A percentile compares a stretch with the other conserved stretches of the same genome.
phyloP scores from a whole-genome alignment of 306 rosid genomes.

The Quercus cerris region DNA sequence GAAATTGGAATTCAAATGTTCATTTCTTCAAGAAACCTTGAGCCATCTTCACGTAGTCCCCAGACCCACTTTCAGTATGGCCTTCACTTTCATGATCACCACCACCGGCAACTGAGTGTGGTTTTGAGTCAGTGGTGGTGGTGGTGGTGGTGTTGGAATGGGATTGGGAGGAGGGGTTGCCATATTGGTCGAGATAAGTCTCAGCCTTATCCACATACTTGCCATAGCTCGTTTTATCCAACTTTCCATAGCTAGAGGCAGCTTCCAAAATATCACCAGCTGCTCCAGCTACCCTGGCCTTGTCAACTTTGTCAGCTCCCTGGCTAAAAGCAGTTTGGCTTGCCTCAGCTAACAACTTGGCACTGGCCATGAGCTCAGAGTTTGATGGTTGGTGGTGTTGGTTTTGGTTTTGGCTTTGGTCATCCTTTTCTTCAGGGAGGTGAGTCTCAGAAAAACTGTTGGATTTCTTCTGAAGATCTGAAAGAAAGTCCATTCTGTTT shows the following conservation, averaged over 20 bases:
- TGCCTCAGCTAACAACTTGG: slow-evolving; percentile 25
- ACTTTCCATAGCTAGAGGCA: slow-evolving; percentile 17
- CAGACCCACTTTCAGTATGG: neutral
- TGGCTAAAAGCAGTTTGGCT: neutral
- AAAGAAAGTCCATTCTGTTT: too few relatives aligned
- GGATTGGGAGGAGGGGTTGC: neutral
- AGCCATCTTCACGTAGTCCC: slow-evolving; percentile 28
- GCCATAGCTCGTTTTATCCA: slow-evolving; percentile 24
- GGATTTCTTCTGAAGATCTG: too few relatives aligned
- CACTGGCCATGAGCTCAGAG: slow-evolving; percentile 25
- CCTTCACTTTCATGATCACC: neutral
- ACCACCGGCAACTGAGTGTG: neutral
- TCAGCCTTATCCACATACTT: slow-evolving; percentile 21
- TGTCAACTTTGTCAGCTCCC: slow-evolving; percentile 22
- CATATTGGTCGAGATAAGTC: slow-evolving; percentile 21
- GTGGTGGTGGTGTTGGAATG: too few relatives aligned
- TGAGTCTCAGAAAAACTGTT: too few relatives aligned
- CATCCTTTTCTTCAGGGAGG: too few relatives aligned
- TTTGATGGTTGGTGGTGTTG: neutral
- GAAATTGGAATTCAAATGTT: neutral
- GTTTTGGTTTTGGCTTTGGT: neutral
- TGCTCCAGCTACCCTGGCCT: slow-evolving; percentile 19
- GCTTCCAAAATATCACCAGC: slow-evolving; percentile 21
- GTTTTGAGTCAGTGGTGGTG: too few relatives aligned
- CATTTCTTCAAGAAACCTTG: slow-evolving; percentile 27